Conservation (phyloP, 2,329 filamentous ascomycete genomes). For the Neonectria neomacrospora region DNA sequence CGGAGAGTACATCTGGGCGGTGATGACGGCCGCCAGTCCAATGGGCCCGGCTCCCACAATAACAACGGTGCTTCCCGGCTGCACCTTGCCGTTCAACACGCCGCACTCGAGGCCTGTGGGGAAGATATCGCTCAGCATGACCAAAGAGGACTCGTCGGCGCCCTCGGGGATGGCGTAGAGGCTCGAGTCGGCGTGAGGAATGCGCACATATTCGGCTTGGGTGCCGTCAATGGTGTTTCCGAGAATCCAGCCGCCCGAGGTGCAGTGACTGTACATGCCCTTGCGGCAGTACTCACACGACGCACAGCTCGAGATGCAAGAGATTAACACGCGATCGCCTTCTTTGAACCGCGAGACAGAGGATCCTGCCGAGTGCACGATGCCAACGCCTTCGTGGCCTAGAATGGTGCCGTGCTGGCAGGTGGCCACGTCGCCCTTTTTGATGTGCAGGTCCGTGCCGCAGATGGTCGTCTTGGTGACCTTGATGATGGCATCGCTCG, state of each 20-base stretch:
- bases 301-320: constrained; percentile 62
- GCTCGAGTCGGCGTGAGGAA: constrained; percentile 61
- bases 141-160: constrained; percentile 55
- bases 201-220: constrained; percentile 66
- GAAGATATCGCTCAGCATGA: constrained; percentile 66
- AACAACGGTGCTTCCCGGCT: constrained; percentile 62
- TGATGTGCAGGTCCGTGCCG: constrained; percentile 66
- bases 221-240: constrained; percentile 65
- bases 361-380: constrained; percentile 57
- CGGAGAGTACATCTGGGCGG: constrained; percentile 65
- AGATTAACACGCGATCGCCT: constrained; percentile 64
- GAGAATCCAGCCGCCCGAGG: constrained; percentile 64
- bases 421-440: constrained; percentile 63
- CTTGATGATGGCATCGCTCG: constrained; percentile 62
- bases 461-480: constrained; percentile 62
- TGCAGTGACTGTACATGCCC: constrained; percentile 64
- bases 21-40: constrained; percentile 65
- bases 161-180: constrained; percentile 57
- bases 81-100: constrained; percentile 61
- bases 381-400: constrained; percentile 65
- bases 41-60: constrained; percentile 67
- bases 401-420: constrained; percentile 58
- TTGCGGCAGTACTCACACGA: constrained; percentile 62
- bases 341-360: constrained; percentile 58
- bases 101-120: constrained; percentile 68